Percentiles rank a stretch among this genome's conserved stretches.
These are phyloP conservation scores for Candida nanaspora DNA, from an alignment of 805 yeast species.

Conservation along the genomic window DNA sequence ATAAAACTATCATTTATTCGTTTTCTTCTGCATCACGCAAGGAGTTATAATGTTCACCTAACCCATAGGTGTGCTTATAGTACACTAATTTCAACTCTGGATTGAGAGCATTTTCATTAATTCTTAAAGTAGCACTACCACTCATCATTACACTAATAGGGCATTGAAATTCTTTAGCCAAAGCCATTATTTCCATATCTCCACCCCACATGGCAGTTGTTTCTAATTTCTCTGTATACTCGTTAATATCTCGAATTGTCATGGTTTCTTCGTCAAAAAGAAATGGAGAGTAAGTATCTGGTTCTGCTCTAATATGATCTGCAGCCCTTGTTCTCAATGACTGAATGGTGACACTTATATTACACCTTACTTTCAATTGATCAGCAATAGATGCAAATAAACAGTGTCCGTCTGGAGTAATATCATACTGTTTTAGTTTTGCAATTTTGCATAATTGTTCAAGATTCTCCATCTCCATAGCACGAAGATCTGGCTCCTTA, in stretches of 20 bases:
- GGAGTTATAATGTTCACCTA: constrained; percentile 95
- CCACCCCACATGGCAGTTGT: constrained; percentile 95
- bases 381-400: constrained; percentile 80
- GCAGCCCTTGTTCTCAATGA: constrained; percentile 63
- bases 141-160: constrained; percentile 75
- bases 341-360: constrained; percentile 29
- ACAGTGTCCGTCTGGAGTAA: constrained; percentile 92
- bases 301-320: constrained; percentile 52
- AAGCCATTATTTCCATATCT: constrained; percentile 82
- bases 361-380: constrained; percentile 56
- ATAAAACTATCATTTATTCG: not conserved
- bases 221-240: constrained; percentile 61
- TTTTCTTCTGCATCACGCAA: constrained; percentile 24
- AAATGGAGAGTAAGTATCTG: constrained; percentile 73
- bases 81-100: constrained; percentile 66
- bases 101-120: constrained; percentile 51
- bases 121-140: constrained; percentile 58
- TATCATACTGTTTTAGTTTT: constrained; percentile 54
- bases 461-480: constrained; percentile 66
- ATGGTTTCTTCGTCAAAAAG: constrained; percentile 73
- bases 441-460: constrained; percentile 41
- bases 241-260: constrained; percentile 54
- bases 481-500: constrained; percentile 56
- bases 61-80: constrained; percentile 77
- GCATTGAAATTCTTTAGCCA: constrained; percentile 62